These are phyloP conservation scores for Physcia stellaris DNA, from an alignment of 495 filamentous ascomycete species.

Conservation along the genomic window DNA sequence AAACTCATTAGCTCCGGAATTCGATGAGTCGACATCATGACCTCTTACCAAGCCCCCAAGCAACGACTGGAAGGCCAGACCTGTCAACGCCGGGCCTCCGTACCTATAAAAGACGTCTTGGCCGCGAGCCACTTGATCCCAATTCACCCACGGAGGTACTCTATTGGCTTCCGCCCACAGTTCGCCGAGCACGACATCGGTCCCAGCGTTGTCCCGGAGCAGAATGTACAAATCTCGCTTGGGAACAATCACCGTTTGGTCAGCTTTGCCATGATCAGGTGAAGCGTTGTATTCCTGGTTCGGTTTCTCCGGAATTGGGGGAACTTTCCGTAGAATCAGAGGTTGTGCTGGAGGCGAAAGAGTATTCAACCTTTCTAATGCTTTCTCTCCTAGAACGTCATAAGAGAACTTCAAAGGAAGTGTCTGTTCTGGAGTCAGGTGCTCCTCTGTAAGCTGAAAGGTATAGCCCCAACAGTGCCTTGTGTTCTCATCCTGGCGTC, in stretches of 20 bases:
- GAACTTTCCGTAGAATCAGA: no score
- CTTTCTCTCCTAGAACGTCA: conserved; percentile 54
- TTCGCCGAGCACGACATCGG: conserved; percentile 40
- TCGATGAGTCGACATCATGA: neutral
- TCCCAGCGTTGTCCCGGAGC: conserved; percentile 39
- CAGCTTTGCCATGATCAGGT: conserved; percentile 1
- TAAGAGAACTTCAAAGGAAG: conserved; percentile 47
- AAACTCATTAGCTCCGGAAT: neutral
- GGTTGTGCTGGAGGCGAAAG: conserved; percentile 31
- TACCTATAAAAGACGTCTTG: conserved; percentile 59
- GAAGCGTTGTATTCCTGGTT: neutral
- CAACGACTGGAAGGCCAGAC: conserved; percentile 50
- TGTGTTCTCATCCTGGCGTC: conserved; percentile 7
- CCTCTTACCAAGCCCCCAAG: conserved; percentile 47
- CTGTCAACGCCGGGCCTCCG: conserved; percentile 46
- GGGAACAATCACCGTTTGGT: neutral
- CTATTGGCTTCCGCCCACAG: conserved; percentile 59
- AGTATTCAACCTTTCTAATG: conserved; percentile 42
- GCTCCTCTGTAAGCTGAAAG: conserved; percentile 56
- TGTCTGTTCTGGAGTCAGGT: conserved; percentile 48
- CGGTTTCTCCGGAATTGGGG: no score
- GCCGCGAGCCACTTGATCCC: conserved; percentile 56
- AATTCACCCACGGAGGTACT: conserved; percentile 69
- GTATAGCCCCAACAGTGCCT: conserved; percentile 48
- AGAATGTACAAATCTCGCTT: conserved; percentile 48